phyloP scores from a whole-genome alignment of 2,329 filamentous ascomycete species.

The Tolypocladium tundrense region DNA sequence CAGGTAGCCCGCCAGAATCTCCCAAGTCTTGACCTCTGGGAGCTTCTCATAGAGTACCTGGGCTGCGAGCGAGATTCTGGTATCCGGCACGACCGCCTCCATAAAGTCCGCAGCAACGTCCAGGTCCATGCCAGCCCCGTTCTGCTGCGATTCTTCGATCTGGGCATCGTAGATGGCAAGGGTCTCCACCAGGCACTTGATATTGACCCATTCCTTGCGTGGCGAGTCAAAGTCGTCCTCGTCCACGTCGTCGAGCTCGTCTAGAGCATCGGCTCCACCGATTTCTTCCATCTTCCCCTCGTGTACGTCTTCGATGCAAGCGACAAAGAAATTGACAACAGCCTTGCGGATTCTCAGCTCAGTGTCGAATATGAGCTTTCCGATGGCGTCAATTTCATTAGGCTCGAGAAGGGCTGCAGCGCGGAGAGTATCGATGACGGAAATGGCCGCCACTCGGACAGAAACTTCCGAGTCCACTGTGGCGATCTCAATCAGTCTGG shows the following conservation, averaged over 20 bases:
- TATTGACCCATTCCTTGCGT: constrained; percentile 75
- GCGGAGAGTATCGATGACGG: constrained; percentile 72
- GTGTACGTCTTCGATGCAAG: constrained; percentile 74
- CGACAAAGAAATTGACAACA: constrained; percentile 81
- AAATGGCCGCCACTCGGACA: constrained; percentile 71
- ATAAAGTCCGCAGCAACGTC: constrained; percentile 45
- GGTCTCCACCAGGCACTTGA: constrained; percentile 82
- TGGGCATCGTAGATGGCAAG: constrained; percentile 72
- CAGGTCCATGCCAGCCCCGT: constrained; percentile 31
- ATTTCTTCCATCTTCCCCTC: constrained; percentile 74
- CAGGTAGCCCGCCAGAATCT: constrained; percentile 78
- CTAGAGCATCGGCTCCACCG: constrained; percentile 65
- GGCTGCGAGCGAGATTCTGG: constrained; percentile 75
- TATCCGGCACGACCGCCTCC: constrained; percentile 59
- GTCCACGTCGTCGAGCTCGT: constrained; percentile 64
- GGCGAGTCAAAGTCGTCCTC: constrained; percentile 69
- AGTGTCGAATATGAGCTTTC: constrained; percentile 79
- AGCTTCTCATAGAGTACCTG: constrained; percentile 79
- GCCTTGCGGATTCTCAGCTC: constrained; percentile 79
- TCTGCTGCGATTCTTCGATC: constrained; percentile 44
- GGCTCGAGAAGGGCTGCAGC: constrained; percentile 82
- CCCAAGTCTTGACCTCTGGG: constrained; percentile 75
- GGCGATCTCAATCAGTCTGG: constrained; percentile 85
- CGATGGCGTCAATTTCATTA: constrained; percentile 80
- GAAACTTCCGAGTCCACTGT: constrained; percentile 71